A percentile compares a stretch with the other conserved stretches of the same genome.
These are phyloP conservation scores for Backusella psychrophila DNA, from an alignment of 192 early-diverging fungal genomes.

Conservation along the genomic window DNA sequence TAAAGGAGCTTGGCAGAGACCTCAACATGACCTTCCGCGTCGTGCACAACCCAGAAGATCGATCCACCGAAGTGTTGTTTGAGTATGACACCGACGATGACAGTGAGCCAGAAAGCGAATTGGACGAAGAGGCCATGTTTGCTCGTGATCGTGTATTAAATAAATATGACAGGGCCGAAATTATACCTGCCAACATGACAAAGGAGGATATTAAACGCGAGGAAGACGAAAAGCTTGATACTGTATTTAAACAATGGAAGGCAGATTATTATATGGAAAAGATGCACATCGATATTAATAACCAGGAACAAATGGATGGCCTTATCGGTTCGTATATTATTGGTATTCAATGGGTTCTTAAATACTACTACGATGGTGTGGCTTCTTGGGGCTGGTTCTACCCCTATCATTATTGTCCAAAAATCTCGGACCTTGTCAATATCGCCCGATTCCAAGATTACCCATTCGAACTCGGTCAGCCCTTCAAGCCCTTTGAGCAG, in stretches of 20 bases:
- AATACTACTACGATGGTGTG: slow-evolving; percentile 95
- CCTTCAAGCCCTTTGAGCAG: slow-evolving; percentile 97
- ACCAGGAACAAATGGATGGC: slow-evolving; percentile 44
- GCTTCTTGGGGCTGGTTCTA: slow-evolving; percentile 99
- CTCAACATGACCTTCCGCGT: slow-evolving; percentile 42
- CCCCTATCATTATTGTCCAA: slow-evolving; percentile 96
- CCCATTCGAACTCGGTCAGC: slow-evolving; percentile 78
- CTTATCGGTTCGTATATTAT: slow-evolving; percentile 80
- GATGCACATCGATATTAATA: slow-evolving; percentile 44
- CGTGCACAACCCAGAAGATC: slow-evolving; percentile 28
- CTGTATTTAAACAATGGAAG: slow-evolving; percentile 65
- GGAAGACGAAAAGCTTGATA: slow-evolving; percentile 66
- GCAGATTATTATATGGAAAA: slow-evolving; percentile 51
- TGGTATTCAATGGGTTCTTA: slow-evolving; percentile 97
- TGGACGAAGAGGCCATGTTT: slow-evolving; percentile 41
- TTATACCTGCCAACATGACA: slow-evolving; percentile 42
- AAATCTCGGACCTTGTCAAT: slow-evolving; percentile 69
- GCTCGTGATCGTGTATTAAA: slow-evolving; percentile 55
- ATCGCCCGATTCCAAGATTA: slow-evolving; percentile 56
- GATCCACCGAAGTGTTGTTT: slow-evolving; percentile 41
- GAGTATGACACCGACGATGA: slow-evolving; percentile 47
- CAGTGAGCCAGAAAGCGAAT: slow-evolving; percentile 37
- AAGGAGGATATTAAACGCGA: slow-evolving; percentile 46
- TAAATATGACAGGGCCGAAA: slow-evolving; percentile 50
- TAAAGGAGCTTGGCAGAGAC: slow-evolving; percentile 40